phyloP scores from a whole-genome alignment of 2,329 filamentous ascomycete genomes.

The Clonostachys chloroleuca region DNA sequence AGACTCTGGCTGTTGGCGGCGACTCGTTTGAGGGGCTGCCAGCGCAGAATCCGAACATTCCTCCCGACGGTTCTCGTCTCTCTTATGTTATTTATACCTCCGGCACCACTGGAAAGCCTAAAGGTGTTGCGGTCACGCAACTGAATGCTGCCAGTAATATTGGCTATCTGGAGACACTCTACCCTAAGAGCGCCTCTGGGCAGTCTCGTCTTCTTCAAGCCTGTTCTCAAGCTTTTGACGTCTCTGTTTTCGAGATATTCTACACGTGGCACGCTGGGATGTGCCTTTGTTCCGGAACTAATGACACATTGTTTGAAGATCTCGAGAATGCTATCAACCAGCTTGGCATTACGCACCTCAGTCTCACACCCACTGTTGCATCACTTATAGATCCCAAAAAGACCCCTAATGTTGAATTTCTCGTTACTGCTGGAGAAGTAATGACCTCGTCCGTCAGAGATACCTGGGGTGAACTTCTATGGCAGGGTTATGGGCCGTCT shows the following conservation, averaged over 20 bases:
- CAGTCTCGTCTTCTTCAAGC: conserved; percentile 69
- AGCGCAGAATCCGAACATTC: conserved; percentile 25
- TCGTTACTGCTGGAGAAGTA: conserved; percentile 79
- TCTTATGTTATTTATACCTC: conserved; percentile 82
- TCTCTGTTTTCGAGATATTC: conserved; percentile 89
- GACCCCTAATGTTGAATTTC: conserved; percentile 66
- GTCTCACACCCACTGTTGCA: conserved; percentile 81
- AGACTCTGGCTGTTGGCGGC: conserved; percentile 25
- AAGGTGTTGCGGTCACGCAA: conserved; percentile 76
- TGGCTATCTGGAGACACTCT: conserved; percentile 59
- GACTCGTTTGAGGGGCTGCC: not conserved
- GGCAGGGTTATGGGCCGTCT: conserved; percentile 79
- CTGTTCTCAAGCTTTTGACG: conserved; percentile 81
- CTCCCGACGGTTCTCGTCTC: conserved; percentile 40
- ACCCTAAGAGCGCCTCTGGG: conserved; percentile 42
- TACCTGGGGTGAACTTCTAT: conserved; percentile 66
- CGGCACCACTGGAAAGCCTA: conserved; percentile 75
- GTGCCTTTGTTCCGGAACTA: conserved; percentile 70
- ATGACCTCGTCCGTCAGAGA: conserved; percentile 68
- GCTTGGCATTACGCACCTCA: conserved; percentile 71
- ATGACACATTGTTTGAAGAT: conserved; percentile 70
- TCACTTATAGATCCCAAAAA: conserved; percentile 65
- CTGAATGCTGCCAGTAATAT: conserved; percentile 74
- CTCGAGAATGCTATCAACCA: conserved; percentile 62
- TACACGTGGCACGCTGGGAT: conserved; percentile 77